Evolutionary conservation across 2,329 filamentous ascomycete species (phyloP).

Genomic region (Pseudogymnoascus sp.): DNA sequence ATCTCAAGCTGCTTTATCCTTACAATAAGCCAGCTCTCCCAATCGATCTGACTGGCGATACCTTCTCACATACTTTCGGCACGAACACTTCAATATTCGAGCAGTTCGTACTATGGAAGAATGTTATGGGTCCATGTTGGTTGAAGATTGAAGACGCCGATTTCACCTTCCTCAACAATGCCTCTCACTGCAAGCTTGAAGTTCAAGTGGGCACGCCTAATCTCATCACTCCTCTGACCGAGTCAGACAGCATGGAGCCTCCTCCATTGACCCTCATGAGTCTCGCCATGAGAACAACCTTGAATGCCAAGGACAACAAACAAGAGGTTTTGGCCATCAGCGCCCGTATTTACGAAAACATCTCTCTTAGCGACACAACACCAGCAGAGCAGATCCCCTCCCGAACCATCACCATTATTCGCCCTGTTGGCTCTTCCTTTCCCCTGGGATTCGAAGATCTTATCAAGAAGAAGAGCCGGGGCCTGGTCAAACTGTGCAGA

Average conservation of each 20-base stretch:
- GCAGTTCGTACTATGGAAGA: conserved; percentile 97
- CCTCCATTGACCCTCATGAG: conserved; percentile 96
- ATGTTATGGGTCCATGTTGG: conserved; percentile 99
- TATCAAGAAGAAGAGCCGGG: conserved; percentile 62
- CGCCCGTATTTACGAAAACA: conserved; percentile 84
- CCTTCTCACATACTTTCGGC: conserved; percentile 90
- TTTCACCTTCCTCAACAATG: conserved; percentile 78
- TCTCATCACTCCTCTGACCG: conserved; percentile 63
- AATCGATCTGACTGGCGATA: conserved; percentile 68
- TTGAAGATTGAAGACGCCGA: conserved; percentile 81
- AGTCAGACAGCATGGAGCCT: conserved; percentile 72
- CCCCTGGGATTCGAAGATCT: conserved; percentile 81
- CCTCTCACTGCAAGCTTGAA: conserved; percentile 95
- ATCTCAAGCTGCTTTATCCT: conserved; percentile 92
- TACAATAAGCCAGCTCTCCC: conserved; percentile 76
- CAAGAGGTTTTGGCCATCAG: conserved; percentile 92
- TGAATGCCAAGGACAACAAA: conserved; percentile 90
- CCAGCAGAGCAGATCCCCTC: conserved; percentile 82
- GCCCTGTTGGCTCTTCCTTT: conserved; percentile 68
- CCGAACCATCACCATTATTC: conserved; percentile 84
- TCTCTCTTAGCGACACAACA: conserved; percentile 80
- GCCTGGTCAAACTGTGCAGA: conserved; percentile 72
- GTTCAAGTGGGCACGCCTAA: conserved; percentile 73
- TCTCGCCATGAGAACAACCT: conserved; percentile 75
- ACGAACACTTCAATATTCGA: conserved; percentile 92